These are phyloP conservation scores for Capronia americana DNA, from an alignment of 2,329 filamentous ascomycete genomes.

Conservation along the genomic window DNA sequence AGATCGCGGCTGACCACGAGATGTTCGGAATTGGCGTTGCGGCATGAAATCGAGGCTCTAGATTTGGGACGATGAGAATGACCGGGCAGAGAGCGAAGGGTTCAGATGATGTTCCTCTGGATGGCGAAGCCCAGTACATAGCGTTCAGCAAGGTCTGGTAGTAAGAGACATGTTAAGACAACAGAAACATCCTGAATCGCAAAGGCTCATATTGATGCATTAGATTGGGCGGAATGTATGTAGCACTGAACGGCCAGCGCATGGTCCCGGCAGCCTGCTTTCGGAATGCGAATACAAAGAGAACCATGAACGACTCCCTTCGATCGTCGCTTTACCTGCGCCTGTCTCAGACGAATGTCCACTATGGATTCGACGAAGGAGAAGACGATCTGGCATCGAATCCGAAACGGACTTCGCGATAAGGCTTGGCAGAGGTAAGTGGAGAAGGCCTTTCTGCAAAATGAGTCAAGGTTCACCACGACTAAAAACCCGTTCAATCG, in stretches of 20 bases:
- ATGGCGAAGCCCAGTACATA: background rate
- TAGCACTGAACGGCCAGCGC: no score
- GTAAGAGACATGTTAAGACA: background rate
- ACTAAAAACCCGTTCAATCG: background rate
- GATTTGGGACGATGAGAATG: slow-evolving; percentile 6
- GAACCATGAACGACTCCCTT: no score
- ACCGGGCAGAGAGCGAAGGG: slow-evolving; percentile 22
- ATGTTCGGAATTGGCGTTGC: slow-evolving; percentile 35
- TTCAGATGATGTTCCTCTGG: background rate
- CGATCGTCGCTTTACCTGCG: no score
- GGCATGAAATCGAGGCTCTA: slow-evolving; percentile 16
- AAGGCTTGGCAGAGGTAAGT: slow-evolving; percentile 3
- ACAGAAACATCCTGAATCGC: background rate
- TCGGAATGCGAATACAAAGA: no score
- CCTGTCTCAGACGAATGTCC: no score
- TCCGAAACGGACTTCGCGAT: background rate
- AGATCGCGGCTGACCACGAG: slow-evolving; percentile 76
- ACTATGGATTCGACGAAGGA: no score
- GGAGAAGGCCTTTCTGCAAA: slow-evolving; percentile 1
- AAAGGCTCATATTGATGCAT: no score
- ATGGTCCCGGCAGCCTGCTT: no score
- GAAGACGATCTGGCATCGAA: background rate
- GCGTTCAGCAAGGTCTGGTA: slow-evolving; percentile 1
- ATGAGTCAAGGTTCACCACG: slow-evolving; percentile 4
- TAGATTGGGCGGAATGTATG: no score